Evolutionary conservation across 257 asterid species (phyloP).

Genomic region (Salvia splendens): DNA sequence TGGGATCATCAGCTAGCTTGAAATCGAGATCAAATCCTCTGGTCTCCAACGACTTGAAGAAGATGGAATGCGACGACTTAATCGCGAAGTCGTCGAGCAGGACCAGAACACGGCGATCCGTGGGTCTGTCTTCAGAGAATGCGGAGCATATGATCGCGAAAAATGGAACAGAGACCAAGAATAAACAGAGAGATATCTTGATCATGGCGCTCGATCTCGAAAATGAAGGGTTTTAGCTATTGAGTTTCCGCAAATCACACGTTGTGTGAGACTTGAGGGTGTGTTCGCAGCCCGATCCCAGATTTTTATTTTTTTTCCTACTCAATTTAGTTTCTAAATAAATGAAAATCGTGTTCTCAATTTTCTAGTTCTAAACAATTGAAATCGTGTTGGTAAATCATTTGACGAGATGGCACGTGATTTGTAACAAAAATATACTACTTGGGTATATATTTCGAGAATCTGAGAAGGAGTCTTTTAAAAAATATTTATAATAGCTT

Average conservation of each 20-base stretch:
- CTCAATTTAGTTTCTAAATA: no score
- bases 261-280: conserved; percentile 15
- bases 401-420: no score
- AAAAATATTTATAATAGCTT: no score
- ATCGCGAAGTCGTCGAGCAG: conserved; percentile 67
- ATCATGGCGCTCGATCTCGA: conserved; percentile 39
- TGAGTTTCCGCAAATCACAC: conserved; percentile 23
- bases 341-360: no score
- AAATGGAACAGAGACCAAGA: conserved; percentile 30
- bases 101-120: conserved; percentile 68
- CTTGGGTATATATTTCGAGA: no score
- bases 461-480: no score
- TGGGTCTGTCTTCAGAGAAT: conserved; percentile 68
- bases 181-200: conserved; percentile 3
- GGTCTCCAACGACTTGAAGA: conserved; percentile 57
- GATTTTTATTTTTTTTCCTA: no score
- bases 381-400: no score
- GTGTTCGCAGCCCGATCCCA: neutral
- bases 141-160: conserved; percentile 44
- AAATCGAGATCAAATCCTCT: conserved; percentile 69
- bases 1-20: conserved; percentile 76
- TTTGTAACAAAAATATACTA: no score
- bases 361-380: no score
- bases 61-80: conserved; percentile 73
- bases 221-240: conserved; percentile 20